These are phyloP conservation scores for Magnaporthiopsis incrustans DNA, from an alignment of 2,329 filamentous ascomycete species.

Conservation along the genomic window DNA sequence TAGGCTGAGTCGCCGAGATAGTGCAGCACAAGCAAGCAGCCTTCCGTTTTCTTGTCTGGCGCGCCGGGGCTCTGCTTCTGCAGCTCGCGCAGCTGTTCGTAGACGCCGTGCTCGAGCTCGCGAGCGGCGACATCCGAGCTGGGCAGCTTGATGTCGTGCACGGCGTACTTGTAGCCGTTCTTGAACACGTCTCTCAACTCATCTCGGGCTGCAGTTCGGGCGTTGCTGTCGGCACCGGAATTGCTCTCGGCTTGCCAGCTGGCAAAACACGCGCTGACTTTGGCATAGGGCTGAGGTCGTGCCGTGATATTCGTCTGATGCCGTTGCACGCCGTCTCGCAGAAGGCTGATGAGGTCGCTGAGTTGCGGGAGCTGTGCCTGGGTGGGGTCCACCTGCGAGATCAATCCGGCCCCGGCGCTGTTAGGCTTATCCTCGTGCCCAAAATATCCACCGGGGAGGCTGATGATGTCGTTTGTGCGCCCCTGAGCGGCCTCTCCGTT, in stretches of 20 bases:
- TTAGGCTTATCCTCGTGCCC: neutral
- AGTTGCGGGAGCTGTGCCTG: slow-evolving; percentile 2
- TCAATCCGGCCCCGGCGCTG: slow-evolving; percentile 1
- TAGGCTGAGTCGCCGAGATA: slow-evolving; percentile 4
- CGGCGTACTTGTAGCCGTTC: slow-evolving; percentile 3
- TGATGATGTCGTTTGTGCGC: neutral
- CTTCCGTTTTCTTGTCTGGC: neutral
- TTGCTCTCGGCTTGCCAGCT: neutral
- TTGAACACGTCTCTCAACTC: neutral
- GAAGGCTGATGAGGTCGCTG: slow-evolving; percentile 3
- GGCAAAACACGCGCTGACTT: slow-evolving; percentile 2
- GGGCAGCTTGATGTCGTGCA: slow-evolving; percentile 3
- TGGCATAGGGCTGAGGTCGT: slow-evolving; percentile 4
- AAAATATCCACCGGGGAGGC: neutral
- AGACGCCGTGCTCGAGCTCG: slow-evolving; percentile 2
- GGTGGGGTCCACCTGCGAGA: slow-evolving; percentile 1
- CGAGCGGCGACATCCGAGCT: slow-evolving; percentile 2
- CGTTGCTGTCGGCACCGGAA: neutral
- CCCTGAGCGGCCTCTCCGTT: neutral
- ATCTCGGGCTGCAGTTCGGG: neutral
- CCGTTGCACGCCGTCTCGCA: neutral
- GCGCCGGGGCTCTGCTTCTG: neutral
- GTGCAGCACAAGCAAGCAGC: slow-evolving; percentile 3
- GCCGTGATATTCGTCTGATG: neutral
- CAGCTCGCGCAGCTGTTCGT: slow-evolving; percentile 3